Conservation (phyloP, 257 asterid genomes). For the Phtheirospermum japonicum region DNA sequence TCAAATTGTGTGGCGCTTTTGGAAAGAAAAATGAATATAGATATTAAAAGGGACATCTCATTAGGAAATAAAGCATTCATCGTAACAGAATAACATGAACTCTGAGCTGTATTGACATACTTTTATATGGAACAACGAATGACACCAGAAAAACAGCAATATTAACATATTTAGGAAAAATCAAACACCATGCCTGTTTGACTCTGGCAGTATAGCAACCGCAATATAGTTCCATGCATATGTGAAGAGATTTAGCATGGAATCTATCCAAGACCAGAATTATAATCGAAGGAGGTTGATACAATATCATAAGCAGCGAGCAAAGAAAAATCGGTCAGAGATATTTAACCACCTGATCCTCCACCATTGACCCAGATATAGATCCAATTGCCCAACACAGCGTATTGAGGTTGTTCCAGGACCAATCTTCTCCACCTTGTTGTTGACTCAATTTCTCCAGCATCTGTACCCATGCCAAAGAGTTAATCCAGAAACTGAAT, state of each 20-base stretch:
- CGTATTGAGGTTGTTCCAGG: conserved; percentile 93
- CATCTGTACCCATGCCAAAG: conserved; percentile 51
- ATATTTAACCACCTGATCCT: conserved; percentile 63
- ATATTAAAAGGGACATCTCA: background rate
- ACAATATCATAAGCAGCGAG: conserved; percentile 12
- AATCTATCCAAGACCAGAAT: conserved; percentile 13
- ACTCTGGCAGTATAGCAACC: background rate
- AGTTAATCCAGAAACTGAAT: background rate
- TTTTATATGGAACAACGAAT: background rate
- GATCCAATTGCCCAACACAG: conserved; percentile 97
- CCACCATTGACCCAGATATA: conserved; percentile 91
- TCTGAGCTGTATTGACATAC: background rate
- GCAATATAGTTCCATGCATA: background rate
- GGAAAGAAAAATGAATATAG: background rate
- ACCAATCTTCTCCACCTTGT: conserved; percentile 77
- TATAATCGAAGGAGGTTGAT: background rate
- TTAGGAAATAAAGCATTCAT: conserved; percentile 4
- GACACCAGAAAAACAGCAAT: background rate
- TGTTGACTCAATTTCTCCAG: conserved; percentile 65
- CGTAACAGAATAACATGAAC: background rate
- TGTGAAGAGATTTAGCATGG: conserved; percentile 3
- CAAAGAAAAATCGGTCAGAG: background rate
- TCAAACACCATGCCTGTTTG: background rate
- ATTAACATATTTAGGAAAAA: background rate
- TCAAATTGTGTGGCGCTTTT: background rate